Evolutionary conservation across 2,329 filamentous ascomycete species (phyloP).

Genomic region (Fusarium humuli): DNA sequence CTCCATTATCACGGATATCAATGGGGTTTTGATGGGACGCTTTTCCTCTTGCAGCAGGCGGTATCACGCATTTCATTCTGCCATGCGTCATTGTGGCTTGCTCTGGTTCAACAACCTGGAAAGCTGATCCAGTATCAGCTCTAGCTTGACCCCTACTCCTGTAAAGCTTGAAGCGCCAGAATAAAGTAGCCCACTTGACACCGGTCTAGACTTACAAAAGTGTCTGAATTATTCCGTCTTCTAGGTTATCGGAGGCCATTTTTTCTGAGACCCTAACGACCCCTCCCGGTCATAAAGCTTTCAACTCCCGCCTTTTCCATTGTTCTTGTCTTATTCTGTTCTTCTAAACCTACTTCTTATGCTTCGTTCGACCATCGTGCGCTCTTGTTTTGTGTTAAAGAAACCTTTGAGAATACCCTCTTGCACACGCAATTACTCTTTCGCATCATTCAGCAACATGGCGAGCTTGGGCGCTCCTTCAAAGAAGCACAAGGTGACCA

Average conservation of each 20-base stretch:
- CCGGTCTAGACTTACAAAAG: background rate
- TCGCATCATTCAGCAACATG: constrained; percentile 49
- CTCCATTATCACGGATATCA: constrained; percentile 37
- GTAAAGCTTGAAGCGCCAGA: background rate
- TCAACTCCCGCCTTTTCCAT: constrained; percentile 6
- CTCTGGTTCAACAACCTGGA: constrained; percentile 47
- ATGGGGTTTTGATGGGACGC: constrained; percentile 47
- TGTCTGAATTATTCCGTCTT: background rate
- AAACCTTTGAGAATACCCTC: constrained; percentile 30
- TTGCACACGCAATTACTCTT: constrained; percentile 31
- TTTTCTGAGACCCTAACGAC: constrained; percentile 10
- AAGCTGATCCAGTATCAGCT: constrained; percentile 40
- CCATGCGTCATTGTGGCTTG: constrained; percentile 48
- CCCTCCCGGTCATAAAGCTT: constrained; percentile 39
- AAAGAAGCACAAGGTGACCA: constrained; percentile 90
- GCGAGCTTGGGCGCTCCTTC: constrained; percentile 60
- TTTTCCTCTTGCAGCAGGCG: constrained; percentile 43
- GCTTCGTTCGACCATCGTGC: constrained; percentile 39
- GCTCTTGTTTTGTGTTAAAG: constrained; percentile 25
- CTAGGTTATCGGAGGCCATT: background rate
- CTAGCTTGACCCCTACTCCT: constrained; percentile 8
- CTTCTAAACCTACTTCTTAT: constrained; percentile 31
- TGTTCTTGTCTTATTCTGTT: background rate
- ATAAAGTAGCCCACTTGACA: background rate
- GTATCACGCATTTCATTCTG: constrained; percentile 42